Percentiles rank a stretch among this genome's conserved stretches.
Conservation (phyloP, 1,284 basidiomycete genomes). For the Cerioporus squamosus region DNA sequence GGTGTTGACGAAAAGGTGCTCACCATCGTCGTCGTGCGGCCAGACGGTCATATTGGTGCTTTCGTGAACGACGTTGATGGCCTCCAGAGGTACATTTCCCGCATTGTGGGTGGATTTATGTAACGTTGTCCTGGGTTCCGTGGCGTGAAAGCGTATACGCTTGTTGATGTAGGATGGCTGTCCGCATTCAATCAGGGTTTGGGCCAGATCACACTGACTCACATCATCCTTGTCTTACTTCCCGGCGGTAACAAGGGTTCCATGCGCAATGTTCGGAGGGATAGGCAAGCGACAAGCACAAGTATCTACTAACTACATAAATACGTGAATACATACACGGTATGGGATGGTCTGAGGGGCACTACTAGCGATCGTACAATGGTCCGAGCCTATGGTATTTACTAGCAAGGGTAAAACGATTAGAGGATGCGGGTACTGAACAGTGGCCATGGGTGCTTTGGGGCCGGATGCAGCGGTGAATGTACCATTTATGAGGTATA, state of each 20-base stretch:
- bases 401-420: slow-evolving; percentile 7
- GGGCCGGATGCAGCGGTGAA: background rate
- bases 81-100: slow-evolving; percentile 23
- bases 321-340: no score
- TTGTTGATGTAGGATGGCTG: no score
- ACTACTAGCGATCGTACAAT: background rate
- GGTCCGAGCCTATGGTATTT: background rate
- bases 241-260: no score
- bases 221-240: no score
- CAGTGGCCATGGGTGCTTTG: background rate
- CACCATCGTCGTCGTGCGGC: slow-evolving; percentile 26
- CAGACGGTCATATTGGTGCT: slow-evolving; percentile 33
- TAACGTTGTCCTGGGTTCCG: no score
- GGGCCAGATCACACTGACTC: no score
- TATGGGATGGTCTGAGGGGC: no score
- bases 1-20: slow-evolving; percentile 10
- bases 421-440: slow-evolving; percentile 6
- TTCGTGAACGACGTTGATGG: slow-evolving; percentile 19
- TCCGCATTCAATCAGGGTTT: no score
- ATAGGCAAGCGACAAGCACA: no score
- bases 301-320: no score
- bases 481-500: background rate
- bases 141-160: no score
- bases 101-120: background rate
- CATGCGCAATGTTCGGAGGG: no score